Conservation (phyloP, 352 stramenopile genomes). For the Phytopythium sindhum region DNA sequence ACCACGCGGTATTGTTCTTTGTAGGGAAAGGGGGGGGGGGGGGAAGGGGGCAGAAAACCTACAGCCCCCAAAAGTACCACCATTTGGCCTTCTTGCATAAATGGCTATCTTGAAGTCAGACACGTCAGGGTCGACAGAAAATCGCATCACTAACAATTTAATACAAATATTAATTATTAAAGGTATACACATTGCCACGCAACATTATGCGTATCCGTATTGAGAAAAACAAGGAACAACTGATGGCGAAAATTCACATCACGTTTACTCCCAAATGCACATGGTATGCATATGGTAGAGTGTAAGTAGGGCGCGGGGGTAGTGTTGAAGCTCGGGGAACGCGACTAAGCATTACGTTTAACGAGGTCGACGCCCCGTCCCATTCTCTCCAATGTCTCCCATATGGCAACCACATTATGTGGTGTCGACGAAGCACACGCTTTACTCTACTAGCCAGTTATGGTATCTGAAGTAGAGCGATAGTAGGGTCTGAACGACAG, state of each 20-base stretch:
- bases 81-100: background rate
- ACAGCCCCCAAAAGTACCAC: background rate
- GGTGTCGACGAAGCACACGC: too few species aligned
- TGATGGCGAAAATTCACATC: too few species aligned
- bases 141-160: background rate
- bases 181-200: background rate
- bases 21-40: too few species aligned
- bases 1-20: background rate
- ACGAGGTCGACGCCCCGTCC: too few species aligned
- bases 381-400: too few species aligned
- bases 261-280: too few species aligned
- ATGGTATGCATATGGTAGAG: too few species aligned
- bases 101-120: background rate
- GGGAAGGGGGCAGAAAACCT: background rate
- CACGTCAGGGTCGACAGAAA: background rate
- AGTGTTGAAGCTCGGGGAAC: background rate
- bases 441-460: too few species aligned
- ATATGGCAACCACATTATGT: background rate
- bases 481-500: too few species aligned
- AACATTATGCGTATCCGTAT: background rate
- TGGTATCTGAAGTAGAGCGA: too few species aligned
- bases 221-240: conserved; percentile 1
- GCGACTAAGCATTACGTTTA: background rate
- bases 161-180: background rate
- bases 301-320: too few species aligned